Evolutionary conservation across 2,329 filamentous ascomycete species (phyloP).

Genomic region (Botrytis porri): DNA sequence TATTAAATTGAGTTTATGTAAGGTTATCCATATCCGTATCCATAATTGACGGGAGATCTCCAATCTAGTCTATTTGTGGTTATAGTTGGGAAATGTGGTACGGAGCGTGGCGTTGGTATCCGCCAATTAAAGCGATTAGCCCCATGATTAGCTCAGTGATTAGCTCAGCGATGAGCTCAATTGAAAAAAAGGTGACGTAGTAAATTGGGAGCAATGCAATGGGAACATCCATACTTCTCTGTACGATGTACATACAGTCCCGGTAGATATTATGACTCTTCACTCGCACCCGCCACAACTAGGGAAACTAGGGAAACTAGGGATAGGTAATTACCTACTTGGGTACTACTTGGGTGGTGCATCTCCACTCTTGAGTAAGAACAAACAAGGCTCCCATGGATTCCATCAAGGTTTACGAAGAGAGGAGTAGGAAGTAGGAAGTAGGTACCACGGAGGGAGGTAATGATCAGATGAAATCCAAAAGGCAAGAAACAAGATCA

Average conservation of each 20-base stretch:
- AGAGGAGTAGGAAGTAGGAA: neutral
- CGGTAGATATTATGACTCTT: neutral
- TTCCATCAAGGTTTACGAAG: neutral
- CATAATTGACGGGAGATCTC: neutral
- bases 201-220: too few relatives aligned
- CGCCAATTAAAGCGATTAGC: neutral
- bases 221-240: too few relatives aligned
- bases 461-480: neutral
- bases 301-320: too few relatives aligned
- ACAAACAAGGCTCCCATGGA: neutral
- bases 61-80: neutral
- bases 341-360: neutral
- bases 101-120: conserved; percentile 4
- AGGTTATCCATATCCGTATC: neutral
- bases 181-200: neutral
- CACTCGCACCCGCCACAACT: neutral
- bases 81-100: neutral
- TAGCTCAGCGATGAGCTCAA: neutral
- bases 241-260: too few relatives aligned
- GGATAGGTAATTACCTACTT: neutral
- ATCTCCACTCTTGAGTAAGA: neutral
- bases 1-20: neutral
- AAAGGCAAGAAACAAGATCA: neutral
- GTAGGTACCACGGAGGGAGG: neutral
- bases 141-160: neutral